phyloP scores from a whole-genome alignment of 2,329 filamentous ascomycete genomes.

The Aspergillus fischeri region DNA sequence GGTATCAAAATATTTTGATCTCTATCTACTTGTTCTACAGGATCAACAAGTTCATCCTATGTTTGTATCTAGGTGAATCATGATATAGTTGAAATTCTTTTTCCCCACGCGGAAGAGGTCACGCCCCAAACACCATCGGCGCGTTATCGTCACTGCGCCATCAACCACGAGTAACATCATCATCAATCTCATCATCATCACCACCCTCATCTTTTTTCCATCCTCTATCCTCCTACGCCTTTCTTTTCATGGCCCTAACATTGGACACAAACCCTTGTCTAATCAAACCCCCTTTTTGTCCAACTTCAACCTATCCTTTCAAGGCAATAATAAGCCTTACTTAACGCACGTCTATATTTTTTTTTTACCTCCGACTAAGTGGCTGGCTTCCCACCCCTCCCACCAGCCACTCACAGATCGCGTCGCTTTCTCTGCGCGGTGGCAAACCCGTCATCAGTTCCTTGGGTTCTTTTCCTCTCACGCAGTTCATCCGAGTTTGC shows the following conservation, averaged over 20 bases:
- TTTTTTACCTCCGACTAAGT: constrained; percentile 9
- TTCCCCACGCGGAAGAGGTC: not conserved
- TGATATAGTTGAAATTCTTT: not conserved
- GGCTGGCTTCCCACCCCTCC: constrained; percentile 14
- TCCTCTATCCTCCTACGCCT: constrained; percentile 1
- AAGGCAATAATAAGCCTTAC: not conserved
- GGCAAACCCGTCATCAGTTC: constrained; percentile 26
- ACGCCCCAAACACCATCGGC: constrained; percentile 1
- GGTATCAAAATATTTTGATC: not conserved
- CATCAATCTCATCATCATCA: constrained; percentile 9
- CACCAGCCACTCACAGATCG: constrained; percentile 15
- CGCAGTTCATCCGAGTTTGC: constrained; percentile 20
- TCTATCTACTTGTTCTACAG: not conserved
- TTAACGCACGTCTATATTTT: not conserved
- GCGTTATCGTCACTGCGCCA: constrained; percentile 3
- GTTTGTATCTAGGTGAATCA: not conserved
- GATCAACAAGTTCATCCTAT: not conserved
- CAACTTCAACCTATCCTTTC: not conserved
- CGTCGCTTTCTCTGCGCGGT: constrained; percentile 23
- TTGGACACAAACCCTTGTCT: not conserved
- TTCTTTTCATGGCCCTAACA: constrained; percentile 3
- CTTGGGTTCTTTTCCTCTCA: constrained; percentile 27
- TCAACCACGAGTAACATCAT: not conserved
- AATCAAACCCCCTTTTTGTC: constrained; percentile 3
- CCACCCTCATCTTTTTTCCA: constrained; percentile 4